Evolutionary conservation across 208 protist species (phyloP).

Genomic region (Trypanosoma grayi): DNA sequence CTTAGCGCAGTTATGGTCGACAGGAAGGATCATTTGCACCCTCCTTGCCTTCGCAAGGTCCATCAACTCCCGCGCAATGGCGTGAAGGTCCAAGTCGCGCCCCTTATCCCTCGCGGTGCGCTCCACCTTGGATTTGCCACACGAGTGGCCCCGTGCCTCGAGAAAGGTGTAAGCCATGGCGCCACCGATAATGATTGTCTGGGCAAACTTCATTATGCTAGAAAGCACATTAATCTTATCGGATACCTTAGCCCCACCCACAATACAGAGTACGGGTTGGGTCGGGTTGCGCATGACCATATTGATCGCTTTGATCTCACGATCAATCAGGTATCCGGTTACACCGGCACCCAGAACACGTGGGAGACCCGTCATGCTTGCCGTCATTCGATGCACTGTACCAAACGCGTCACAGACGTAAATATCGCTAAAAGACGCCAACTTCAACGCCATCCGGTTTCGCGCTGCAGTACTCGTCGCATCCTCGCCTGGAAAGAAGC

Average conservation of each 20-base stretch:
- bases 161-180: constrained; percentile 99
- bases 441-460: constrained; percentile 78
- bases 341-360: constrained; percentile 91
- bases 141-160: constrained; percentile 80
- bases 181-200: constrained; percentile 99
- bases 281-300: constrained; percentile 92
- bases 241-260: constrained; percentile 97
- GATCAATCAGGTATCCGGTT: constrained; percentile 98
- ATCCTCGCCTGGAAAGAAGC: constrained; percentile 99
- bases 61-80: constrained; percentile 66
- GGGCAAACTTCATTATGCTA: constrained; percentile 98
- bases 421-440: constrained; percentile 96
- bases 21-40: constrained; percentile 97
- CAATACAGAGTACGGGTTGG: constrained; percentile 95
- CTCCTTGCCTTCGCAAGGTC: constrained; percentile 87
- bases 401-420: constrained; percentile 99
- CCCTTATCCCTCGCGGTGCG: constrained; percentile 79
- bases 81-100: constrained; percentile 76
- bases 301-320: constrained; percentile 98
- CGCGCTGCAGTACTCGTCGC: constrained; percentile 78
- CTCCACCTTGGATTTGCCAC: constrained; percentile 97
- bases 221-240: constrained; percentile 99
- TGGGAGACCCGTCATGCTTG: constrained; percentile 91
- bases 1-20: constrained; percentile 97
- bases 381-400: constrained; percentile 99